Percentiles rank a stretch among this genome's conserved stretches.
Conservation (phyloP, 768 basidiomycete genomes). For the Boletales sp. region DNA sequence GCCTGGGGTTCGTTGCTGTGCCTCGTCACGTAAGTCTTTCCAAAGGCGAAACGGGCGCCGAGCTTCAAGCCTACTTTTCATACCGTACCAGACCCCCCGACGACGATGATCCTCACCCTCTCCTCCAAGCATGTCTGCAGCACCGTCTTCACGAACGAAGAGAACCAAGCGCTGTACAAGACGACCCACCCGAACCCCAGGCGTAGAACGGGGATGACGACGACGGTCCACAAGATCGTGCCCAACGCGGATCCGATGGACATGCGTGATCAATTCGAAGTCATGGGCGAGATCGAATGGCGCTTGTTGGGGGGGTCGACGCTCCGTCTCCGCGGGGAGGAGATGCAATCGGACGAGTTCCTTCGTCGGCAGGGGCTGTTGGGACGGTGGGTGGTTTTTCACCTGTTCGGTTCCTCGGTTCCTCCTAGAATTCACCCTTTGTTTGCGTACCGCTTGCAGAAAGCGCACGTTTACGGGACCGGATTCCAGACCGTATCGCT, state of each 20-base stretch:
- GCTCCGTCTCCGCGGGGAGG: conserved; percentile 27
- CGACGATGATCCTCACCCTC: conserved; percentile 17
- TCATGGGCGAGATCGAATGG: conserved; percentile 35
- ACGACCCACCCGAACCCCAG: conserved; percentile 7
- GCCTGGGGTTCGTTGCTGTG: too few relatives aligned
- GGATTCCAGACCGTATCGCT: conserved; percentile 31
- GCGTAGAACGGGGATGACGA: conserved; percentile 4
- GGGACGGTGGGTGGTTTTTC: conserved; percentile 9
- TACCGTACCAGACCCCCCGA: background rate
- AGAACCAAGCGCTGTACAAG: conserved; percentile 25
- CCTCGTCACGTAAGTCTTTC: too few relatives aligned
- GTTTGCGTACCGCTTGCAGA: background rate
- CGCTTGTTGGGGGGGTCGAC: conserved; percentile 20
- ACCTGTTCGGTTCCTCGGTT: too few relatives aligned
- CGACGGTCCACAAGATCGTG: conserved; percentile 20
- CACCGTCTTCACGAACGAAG: conserved; percentile 17
- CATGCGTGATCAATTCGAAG: conserved; percentile 26
- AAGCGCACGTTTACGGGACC: conserved; percentile 28
- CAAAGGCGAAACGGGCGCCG: too few relatives aligned
- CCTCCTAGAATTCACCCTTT: too few relatives aligned
- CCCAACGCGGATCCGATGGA: conserved; percentile 14
- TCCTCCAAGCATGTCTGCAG: conserved; percentile 18
- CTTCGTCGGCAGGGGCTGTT: conserved; percentile 14
- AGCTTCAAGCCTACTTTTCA: too few relatives aligned
- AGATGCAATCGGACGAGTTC: conserved; percentile 21